These are phyloP conservation scores for Angophora floribunda DNA, from an alignment of 345 rosid genomes.

Conservation along the genomic window DNA sequence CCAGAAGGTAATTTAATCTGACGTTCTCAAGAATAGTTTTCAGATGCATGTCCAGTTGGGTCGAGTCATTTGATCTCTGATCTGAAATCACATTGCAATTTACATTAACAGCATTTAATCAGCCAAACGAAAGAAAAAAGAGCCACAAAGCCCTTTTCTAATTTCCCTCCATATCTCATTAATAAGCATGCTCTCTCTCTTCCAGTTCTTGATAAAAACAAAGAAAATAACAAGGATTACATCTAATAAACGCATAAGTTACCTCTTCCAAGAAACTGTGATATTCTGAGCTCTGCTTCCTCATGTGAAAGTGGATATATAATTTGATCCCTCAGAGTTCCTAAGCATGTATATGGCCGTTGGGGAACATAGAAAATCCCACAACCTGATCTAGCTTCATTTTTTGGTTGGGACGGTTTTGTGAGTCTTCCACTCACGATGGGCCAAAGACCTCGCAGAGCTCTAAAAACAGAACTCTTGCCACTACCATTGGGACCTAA, in stretches of 20 bases:
- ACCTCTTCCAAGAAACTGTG: constrained; percentile 51
- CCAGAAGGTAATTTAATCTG: constrained; percentile 74
- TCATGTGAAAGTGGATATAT: constrained; percentile 89
- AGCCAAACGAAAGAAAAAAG: background rate
- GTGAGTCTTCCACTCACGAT: constrained; percentile 64
- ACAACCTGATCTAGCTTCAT: constrained; percentile 44
- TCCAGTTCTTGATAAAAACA: background rate
- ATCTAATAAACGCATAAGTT: constrained; percentile 4
- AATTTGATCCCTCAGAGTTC: constrained; percentile 96
- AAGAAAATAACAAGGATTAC: constrained; percentile 1
- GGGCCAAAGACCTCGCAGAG: constrained; percentile 96
- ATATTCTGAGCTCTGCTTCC: constrained; percentile 57
- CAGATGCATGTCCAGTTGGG: constrained; percentile 44
- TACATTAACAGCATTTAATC: background rate
- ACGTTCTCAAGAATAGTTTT: constrained; percentile 75
- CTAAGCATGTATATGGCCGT: constrained; percentile 90
- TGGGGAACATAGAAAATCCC: constrained; percentile 93
- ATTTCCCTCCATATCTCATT: background rate
- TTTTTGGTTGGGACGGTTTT: constrained; percentile 51
- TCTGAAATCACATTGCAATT: constrained; percentile 22
- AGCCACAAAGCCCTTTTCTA: background rate
- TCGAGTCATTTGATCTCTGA: constrained; percentile 17
- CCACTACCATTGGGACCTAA: constrained; percentile 99
- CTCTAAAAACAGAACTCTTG: constrained; percentile 93
- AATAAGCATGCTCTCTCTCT: background rate